Evolutionary conservation across 2,329 filamentous ascomycete species (phyloP).

Genomic region (Ceratocystis eucalypticola): DNA sequence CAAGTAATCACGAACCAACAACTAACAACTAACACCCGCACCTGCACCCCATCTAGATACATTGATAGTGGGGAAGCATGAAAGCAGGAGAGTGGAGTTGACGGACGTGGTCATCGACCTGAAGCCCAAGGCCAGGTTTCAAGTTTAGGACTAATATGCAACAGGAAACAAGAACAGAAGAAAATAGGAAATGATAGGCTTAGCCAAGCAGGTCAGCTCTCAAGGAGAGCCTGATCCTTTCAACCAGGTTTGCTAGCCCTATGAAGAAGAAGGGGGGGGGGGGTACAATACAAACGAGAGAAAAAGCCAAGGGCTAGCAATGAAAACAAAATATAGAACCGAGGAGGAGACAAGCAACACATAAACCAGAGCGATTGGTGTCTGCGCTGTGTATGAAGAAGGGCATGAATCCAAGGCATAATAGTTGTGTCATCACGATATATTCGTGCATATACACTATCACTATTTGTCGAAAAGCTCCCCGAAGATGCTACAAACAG

Average conservation of each 20-base stretch:
- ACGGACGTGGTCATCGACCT: background rate
- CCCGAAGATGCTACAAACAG: too few species aligned
- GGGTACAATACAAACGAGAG: background rate
- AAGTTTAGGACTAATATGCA: background rate
- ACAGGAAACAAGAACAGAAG: background rate
- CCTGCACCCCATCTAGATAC: background rate
- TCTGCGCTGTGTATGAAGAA: background rate
- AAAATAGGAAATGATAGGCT: background rate
- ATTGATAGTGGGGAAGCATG: background rate
- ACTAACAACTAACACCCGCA: too few species aligned
- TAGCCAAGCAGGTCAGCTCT: background rate
- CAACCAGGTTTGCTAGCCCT: conserved; percentile 3
- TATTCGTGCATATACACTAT: background rate
- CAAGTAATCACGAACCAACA: too few species aligned
- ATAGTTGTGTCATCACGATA: background rate
- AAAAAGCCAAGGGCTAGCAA: background rate
- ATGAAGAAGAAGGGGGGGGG: background rate
- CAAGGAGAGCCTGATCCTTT: background rate
- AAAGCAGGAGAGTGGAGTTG: background rate
- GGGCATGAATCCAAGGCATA: background rate
- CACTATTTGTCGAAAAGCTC: background rate
- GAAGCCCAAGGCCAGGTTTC: background rate
- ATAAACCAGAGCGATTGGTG: background rate
- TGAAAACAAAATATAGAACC: background rate
- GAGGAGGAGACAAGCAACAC: background rate